phyloP scores from a whole-genome alignment of 1,139 yeast genomes.

The Yamadazyma diospyri region DNA sequence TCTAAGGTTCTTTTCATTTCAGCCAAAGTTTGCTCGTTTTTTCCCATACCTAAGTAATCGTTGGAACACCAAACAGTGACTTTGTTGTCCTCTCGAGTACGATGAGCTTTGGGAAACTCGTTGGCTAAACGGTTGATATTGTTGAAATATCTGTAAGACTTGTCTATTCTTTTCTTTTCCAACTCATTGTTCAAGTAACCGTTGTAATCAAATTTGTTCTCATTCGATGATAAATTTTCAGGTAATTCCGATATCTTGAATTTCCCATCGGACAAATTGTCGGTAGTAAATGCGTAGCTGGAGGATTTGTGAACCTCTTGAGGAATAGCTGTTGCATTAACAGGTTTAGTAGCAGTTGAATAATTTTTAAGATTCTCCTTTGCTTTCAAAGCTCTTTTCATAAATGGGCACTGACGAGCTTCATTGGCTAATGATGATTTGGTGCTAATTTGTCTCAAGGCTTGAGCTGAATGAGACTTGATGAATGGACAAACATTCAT shows the following conservation, averaged over 20 bases:
- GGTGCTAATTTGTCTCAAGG: conserved; percentile 52
- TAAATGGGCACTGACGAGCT: conserved; percentile 82
- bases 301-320: conserved; percentile 37
- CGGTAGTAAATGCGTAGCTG: conserved; percentile 30
- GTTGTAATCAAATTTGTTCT: conserved; percentile 58
- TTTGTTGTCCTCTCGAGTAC: conserved; percentile 67
- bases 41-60: conserved; percentile 95
- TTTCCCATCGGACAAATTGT: conserved; percentile 23
- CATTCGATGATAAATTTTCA: conserved; percentile 32
- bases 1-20: conserved; percentile 81
- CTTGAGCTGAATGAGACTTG: conserved; percentile 60
- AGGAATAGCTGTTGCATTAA: conserved; percentile 44
- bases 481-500: conserved; percentile 84
- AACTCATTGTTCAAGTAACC: conserved; percentile 63
- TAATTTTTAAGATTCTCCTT: conserved; percentile 40
- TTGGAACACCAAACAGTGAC: conserved; percentile 99
- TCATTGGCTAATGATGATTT: conserved; percentile 49
- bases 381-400: conserved; percentile 68
- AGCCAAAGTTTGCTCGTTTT: conserved; percentile 63
- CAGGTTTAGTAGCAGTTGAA: conserved; percentile 56
- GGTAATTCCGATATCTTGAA: conserved; percentile 20
- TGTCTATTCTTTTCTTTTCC: conserved; percentile 73
- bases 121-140: conserved; percentile 93
- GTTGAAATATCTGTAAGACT: conserved; percentile 92
- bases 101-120: conserved; percentile 91